Evolutionary conservation across 768 basidiomycete species (phyloP), one percentile per base, ranked within the genome.

Genomic region (Krasilnikovozyma curviuscula): DNA sequence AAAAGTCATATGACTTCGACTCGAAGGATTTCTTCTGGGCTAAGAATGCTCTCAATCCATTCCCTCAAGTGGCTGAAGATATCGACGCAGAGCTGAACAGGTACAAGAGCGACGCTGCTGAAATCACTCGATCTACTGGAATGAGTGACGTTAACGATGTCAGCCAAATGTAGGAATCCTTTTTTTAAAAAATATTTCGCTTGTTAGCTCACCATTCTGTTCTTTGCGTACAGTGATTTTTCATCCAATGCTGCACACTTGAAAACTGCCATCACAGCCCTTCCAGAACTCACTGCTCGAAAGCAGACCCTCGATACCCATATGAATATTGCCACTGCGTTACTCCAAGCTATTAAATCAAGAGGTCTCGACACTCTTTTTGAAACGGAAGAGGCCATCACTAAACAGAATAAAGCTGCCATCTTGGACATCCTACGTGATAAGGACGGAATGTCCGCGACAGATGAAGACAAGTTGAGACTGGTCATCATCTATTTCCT

Each of bases 21-120:
- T 79, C 84, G 19, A 95, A 91, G 59, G 93, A 98, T 65, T 98
- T 93, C 67, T 98, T 98, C 70, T 98, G 93, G 93, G 81, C 78
- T 2, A 85, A 83, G 62, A 93, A 97, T 59, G 85, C 89, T 1
- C 78, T 83, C 7, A 84, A 82, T 52, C 91, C 91, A 5, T 98
- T 98, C 71, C 93, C 93, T 32, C 84, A 93, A 56, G 93, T 98
- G 4, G 91, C 93, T 2, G 93, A 93, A 61, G 91, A 97, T 54
- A 95, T 98, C 44, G 86, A 98, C 59, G 57, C 71, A 6, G 93
- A 95, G 63, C 66, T 97, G 55, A 86, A 79, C 65, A 44, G 65
- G 44, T 70, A 71, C 60, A 97, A 95, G 68, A 76, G 81, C 58
- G 93, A 98, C 58, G 88, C 93, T 5, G 86, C 85, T 16, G 93